Conservation (phyloP, 129 eudicot genomes). For the Centaurea solstitialis region DNA sequence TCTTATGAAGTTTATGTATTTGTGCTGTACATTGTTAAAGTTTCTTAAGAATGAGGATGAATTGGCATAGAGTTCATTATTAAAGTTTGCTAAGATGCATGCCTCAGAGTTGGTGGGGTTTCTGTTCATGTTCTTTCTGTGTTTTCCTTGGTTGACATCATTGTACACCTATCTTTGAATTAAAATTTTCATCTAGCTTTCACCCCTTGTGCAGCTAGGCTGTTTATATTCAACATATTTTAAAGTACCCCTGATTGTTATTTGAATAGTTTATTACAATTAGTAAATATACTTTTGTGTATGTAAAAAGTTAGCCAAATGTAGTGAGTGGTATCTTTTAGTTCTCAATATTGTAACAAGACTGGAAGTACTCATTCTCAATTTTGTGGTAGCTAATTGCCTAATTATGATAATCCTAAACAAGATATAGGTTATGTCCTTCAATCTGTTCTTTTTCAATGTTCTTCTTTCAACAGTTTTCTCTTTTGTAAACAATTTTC, state of each 20-base stretch:
- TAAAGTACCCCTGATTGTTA: not conserved
- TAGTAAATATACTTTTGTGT: not conserved
- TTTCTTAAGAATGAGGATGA: not conserved
- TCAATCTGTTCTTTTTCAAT: not conserved
- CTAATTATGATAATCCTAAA: not conserved
- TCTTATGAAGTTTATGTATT: not conserved
- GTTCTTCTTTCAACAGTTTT: not conserved
- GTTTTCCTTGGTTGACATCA: not conserved
- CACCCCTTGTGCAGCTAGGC: not conserved
- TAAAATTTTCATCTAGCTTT: not conserved
- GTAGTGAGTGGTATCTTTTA: not conserved
- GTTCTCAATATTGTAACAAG: not conserved
- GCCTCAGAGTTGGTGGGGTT: not conserved
- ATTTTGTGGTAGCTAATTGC: not conserved
- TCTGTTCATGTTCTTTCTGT: constrained; percentile 4
- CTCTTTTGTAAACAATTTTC: not conserved
- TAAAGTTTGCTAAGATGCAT: not conserved
- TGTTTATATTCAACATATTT: constrained; percentile 2
- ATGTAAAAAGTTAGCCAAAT: not conserved
- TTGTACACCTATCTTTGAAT: not conserved
- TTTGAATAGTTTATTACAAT: not conserved
- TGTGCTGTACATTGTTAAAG: not conserved
- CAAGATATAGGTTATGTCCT: not conserved
- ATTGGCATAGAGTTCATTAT: not conserved
- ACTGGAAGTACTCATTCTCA: not conserved